Percentiles rank a stretch among this genome's conserved stretches.
phyloP scores from a whole-genome alignment of 176 grass and related monocot species.

The Elymus sibiricus region DNA sequence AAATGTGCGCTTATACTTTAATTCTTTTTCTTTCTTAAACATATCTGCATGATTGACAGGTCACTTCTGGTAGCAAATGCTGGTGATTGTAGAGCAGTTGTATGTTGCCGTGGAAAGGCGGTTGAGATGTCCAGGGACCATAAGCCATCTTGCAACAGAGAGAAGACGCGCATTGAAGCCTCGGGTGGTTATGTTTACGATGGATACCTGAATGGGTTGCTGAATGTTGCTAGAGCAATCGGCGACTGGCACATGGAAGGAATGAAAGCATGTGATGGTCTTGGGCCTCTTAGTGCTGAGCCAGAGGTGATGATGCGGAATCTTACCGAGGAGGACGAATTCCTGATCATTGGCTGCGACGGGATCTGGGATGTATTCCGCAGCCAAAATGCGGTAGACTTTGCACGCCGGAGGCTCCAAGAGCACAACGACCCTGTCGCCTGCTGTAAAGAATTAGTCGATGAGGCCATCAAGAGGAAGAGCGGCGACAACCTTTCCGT shows the following conservation, averaged over 20 bases:
- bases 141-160: conserved; percentile 69
- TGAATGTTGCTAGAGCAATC: conserved; percentile 76
- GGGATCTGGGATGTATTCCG: conserved; percentile 96
- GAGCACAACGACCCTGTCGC: conserved; percentile 73
- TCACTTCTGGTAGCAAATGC: conserved; percentile 91
- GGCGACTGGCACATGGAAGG: conserved; percentile 97
- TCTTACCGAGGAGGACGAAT: conserved; percentile 83
- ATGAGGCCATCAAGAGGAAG: conserved; percentile 89
- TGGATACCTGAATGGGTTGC: conserved; percentile 80
- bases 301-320: conserved; percentile 71
- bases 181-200: conserved; percentile 76
- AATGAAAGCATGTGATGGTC: conserved; percentile 53
- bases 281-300: conserved; percentile 72
- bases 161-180: conserved; percentile 68
- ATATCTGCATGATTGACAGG: conserved; percentile 33
- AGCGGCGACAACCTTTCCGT: conserved; percentile 76
- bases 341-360: conserved; percentile 91
- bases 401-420: conserved; percentile 82
- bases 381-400: conserved; percentile 91
- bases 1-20: background rate
- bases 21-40: background rate
- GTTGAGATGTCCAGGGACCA: conserved; percentile 88
- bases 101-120: conserved; percentile 75
- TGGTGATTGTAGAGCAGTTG: conserved; percentile 89
- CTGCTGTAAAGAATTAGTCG: conserved; percentile 82